Evolutionary conservation across 2,329 filamentous ascomycete genomes (phyloP), one percentile per base, ranked within the genome.

Genomic region (Botryotinia calthae): DNA sequence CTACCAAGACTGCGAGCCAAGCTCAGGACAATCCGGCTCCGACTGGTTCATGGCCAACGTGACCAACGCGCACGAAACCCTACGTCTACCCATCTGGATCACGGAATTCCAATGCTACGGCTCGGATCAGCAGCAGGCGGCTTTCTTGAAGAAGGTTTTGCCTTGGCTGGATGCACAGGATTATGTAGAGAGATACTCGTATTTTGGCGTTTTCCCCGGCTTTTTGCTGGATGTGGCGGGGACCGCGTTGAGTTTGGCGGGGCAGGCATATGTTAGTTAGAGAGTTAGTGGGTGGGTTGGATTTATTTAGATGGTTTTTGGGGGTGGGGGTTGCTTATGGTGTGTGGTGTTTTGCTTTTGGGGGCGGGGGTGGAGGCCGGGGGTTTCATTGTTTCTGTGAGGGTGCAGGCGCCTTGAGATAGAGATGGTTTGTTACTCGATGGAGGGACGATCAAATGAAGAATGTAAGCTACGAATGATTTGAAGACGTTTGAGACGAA

Each of bases 11-110:
- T 76, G 77, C 61, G 77, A 77, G 59, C 78, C 77, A 42, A 58
- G 68, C 6, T 79, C 81, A 71, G 74, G 75, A 1, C 54, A 72
- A 25, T 79, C 80, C 51, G 72, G 78, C 28, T 75, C 79, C 9
- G 76, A 77, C 16, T 83, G 83, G 79, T 84, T 85, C 79, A 81
- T 84, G 79, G 71, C 77, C 67, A 83, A 84, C 77, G 78, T 85
- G 37, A 74, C 80, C 48, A 77, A 81, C 37, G 82, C 84, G 22
- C 81, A 81, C 69, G 72, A 75, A 14, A 77, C 82, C 34, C 75
- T 78, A 68, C 78, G 80, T 37, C 79, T 82, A 70, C 80, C 80
- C 7, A 79, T 85, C 61, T 86, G 82, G 82, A 77, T 86, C 46
- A 85, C 83, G 31, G 84, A 86, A 77, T 83, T 83, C 72, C 76